A percentile compares a stretch with the other conserved stretches of the same genome.
phyloP scores from a whole-genome alignment of 495 filamentous ascomycete genomes.

The Neurospora tetraspora region DNA sequence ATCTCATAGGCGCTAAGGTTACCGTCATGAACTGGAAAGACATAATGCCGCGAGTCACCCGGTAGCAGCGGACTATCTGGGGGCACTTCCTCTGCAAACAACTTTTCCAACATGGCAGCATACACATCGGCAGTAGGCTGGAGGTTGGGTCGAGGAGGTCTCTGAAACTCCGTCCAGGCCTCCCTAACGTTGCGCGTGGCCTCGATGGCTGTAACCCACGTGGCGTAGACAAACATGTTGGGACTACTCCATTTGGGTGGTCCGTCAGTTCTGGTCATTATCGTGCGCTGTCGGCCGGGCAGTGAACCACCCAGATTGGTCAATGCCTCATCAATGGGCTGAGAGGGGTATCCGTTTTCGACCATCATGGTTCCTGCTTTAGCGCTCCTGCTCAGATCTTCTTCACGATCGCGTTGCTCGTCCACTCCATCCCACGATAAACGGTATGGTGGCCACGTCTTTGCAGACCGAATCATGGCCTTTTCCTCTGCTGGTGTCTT shows the following conservation, averaged over 20 bases:
- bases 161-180: conserved; percentile 34
- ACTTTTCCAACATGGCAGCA: conserved; percentile 36
- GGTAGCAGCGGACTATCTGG: conserved; percentile 16
- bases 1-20: conserved; percentile 36
- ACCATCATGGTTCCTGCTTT: conserved; percentile 28
- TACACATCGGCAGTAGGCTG: conserved; percentile 27
- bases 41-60: conserved; percentile 25
- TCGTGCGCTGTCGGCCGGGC: conserved; percentile 24
- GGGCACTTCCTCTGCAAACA: conserved; percentile 14
- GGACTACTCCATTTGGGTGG: conserved; percentile 13
- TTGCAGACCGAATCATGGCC: conserved; percentile 24
- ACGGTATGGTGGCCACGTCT: conserved; percentile 38
- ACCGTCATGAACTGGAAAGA: conserved; percentile 26
- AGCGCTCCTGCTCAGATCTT: conserved; percentile 30
- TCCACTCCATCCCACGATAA: conserved; percentile 34
- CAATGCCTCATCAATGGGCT: conserved; percentile 25
- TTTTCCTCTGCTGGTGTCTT: conserved; percentile 28
- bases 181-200: conserved; percentile 35
- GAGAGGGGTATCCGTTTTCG: conserved; percentile 30
- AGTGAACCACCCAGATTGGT: conserved; percentile 27
- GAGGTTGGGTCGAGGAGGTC: conserved; percentile 16
- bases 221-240: conserved; percentile 16
- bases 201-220: conserved; percentile 28
- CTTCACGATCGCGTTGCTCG: conserved; percentile 28
- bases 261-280: conserved; percentile 28